Evolutionary conservation across 169 alveolate species (phyloP).

Genomic region (Eimeria falciformis): DNA sequence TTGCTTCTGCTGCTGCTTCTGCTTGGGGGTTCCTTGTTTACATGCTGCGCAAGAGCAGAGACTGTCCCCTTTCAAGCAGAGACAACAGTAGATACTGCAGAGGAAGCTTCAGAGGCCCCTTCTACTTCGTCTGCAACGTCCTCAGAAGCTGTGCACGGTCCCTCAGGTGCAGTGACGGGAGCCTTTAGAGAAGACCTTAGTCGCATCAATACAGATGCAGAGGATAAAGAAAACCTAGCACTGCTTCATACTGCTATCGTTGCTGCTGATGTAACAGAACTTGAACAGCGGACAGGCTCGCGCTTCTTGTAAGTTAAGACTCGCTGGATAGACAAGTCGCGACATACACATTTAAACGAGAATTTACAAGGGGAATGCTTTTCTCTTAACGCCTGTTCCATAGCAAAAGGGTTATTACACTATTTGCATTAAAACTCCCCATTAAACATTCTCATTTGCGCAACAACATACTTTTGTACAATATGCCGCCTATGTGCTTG

Average conservation of each 20-base stretch:
- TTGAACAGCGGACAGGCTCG: slow-evolving; percentile 13
- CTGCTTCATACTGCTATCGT: not conserved
- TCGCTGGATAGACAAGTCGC: not conserved
- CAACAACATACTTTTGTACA: not conserved
- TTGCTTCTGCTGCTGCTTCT: slow-evolving; percentile 40
- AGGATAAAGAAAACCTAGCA: slow-evolving; percentile 25
- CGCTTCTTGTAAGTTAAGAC: slow-evolving; percentile 13
- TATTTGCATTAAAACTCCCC: not conserved
- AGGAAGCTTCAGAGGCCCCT: not conserved
- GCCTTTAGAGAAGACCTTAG: not conserved
- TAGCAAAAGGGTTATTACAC: not conserved
- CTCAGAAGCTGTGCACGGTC: not conserved
- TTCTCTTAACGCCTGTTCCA: not conserved
- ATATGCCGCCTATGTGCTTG: not conserved
- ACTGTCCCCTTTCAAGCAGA: not conserved
- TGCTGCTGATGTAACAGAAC: slow-evolving; percentile 50
- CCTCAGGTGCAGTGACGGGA: not conserved
- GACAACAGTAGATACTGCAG: not conserved
- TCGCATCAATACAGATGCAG: not conserved
- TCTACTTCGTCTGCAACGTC: too few relatives aligned
- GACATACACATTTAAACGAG: not conserved
- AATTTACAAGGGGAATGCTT: not conserved
- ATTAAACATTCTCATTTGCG: not conserved
- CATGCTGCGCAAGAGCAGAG: not conserved
- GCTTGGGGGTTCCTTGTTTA: not conserved